These are phyloP conservation scores for Cicer judaicum DNA, from an alignment of 306 rosid genomes.

Conservation along the genomic window DNA sequence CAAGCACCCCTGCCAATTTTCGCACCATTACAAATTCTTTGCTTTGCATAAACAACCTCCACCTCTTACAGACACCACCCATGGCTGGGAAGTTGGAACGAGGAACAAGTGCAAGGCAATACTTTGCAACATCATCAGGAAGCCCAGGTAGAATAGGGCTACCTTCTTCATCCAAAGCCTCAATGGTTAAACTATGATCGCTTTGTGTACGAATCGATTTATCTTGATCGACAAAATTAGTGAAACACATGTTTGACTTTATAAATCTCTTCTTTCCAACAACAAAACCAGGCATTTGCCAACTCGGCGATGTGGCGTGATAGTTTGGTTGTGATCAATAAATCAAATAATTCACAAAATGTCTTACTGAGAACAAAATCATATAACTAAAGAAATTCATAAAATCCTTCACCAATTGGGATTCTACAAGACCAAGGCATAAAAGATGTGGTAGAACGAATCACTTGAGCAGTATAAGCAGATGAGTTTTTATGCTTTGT, in stretches of 20 bases:
- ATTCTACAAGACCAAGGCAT: conserved; percentile 90
- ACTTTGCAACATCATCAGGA: conserved; percentile 93
- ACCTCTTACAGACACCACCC: conserved; percentile 82
- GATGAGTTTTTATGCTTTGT: conserved; percentile 70
- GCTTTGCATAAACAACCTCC: conserved; percentile 86
- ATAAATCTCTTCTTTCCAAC: conserved; percentile 70
- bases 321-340: conserved; percentile 45
- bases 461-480: conserved; percentile 72
- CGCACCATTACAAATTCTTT: conserved; percentile 81
- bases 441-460: conserved; percentile 77
- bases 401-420: conserved; percentile 83
- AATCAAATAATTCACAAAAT: conserved; percentile 40
- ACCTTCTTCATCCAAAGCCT: conserved; percentile 44
- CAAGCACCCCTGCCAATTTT: conserved; percentile 77
- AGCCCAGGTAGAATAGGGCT: conserved; percentile 81
- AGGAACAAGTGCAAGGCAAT: conserved; percentile 94
- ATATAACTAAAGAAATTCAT: conserved; percentile 66
- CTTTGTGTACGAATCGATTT: conserved; percentile 48
- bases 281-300: conserved; percentile 61
- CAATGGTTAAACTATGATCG: conserved; percentile 46
- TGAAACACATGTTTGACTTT: conserved; percentile 67
- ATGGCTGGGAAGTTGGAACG: conserved; percentile 72
- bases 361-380: conserved; percentile 25
- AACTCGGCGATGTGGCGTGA: conserved; percentile 42
- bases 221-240: conserved; percentile 58